These are phyloP conservation scores for Rosa hybrid DNA, from an alignment of 331 rosid genomes.

Conservation along the genomic window DNA sequence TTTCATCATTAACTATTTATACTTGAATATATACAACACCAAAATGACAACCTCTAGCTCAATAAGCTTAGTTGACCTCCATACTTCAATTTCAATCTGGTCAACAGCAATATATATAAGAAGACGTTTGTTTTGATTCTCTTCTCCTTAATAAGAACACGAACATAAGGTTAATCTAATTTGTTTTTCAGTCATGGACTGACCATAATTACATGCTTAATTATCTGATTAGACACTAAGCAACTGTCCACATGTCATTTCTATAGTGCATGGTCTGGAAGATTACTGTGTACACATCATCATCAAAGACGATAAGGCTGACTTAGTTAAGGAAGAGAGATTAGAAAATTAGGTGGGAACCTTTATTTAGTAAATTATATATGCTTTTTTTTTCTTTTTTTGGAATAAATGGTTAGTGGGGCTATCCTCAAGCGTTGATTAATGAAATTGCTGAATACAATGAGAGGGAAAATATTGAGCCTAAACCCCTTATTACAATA, in stretches of 20 bases:
- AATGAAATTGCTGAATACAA: too few species aligned
- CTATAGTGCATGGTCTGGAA: not conserved
- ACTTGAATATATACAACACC: not conserved
- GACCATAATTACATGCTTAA: not conserved
- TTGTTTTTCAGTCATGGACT: slow-evolving; percentile 18
- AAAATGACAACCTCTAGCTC: slow-evolving; percentile 7
- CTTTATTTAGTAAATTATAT: too few species aligned
- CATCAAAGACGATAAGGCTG: not conserved
- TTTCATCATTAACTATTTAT: not conserved
- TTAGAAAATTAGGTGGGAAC: not conserved
- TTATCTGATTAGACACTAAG: not conserved
- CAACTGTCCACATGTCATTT: slow-evolving; percentile 14
- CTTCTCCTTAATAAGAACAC: not conserved
- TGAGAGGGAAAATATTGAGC: too few species aligned
- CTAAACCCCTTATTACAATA: too few species aligned
- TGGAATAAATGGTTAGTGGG: too few species aligned
- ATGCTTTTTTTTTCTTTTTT: too few species aligned
- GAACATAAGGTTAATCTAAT: not conserved
- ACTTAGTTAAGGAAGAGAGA: not conserved
- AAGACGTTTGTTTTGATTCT: not conserved
- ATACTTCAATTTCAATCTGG: not conserved
- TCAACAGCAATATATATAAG: not conserved
- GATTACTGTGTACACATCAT: not conserved
- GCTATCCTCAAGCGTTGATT: too few species aligned
- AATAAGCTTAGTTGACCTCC: not conserved